Base-by-base conservation (phyloP, 1,284 basidiomycete genomes). In the Ganoderma lucidum region DNA sequence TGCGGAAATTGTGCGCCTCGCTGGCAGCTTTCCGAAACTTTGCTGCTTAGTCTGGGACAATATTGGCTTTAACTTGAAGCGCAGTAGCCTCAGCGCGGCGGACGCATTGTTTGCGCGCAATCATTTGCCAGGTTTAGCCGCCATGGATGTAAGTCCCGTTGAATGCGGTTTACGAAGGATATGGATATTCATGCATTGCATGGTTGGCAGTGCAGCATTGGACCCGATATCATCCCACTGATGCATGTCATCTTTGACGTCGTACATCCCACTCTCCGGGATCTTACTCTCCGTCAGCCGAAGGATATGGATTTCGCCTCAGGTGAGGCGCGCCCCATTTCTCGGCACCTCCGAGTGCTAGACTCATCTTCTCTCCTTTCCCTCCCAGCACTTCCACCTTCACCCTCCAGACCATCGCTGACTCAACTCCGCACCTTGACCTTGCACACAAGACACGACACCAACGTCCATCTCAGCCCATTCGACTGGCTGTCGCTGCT, bases 111-210 rank as follows among this genome's bases (percentile, higher is more conserved):
- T 58, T 58, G 55, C 30, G 17, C 32, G 30, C 8, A 32, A 37
- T 32, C 55, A 30, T 19, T 37, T 58, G 30, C 30, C 30, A 2
- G 55, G 55, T n/a, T 37, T 58, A 37, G 19, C 55, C 32, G 19
- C 55, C 17, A 19, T 58, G 55, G 55, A 58, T 17, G 55, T 58
- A 17, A 35, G 55, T 58, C 44, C 6, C 44, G n/a, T 45, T 45
- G 44, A 9, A 17, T 56, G 28, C 28, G 15, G 17, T 32, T 56
- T 14, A 19, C 32, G 51, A 30, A 15, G 28, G 15, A 32, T 14
- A 51, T 23, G 19, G 23, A 23, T 12, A 56, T 56, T 56, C 30
- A 30, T 35, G 12, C 6, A 12, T 14, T 30, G 4, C 45, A 30
- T 6, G 10, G 5, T 14, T 17, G 23, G 6, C 14, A 56, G 53